Base-by-base conservation (phyloP, 73 alveolate species). In the Paramecium sonneborni region DNA sequence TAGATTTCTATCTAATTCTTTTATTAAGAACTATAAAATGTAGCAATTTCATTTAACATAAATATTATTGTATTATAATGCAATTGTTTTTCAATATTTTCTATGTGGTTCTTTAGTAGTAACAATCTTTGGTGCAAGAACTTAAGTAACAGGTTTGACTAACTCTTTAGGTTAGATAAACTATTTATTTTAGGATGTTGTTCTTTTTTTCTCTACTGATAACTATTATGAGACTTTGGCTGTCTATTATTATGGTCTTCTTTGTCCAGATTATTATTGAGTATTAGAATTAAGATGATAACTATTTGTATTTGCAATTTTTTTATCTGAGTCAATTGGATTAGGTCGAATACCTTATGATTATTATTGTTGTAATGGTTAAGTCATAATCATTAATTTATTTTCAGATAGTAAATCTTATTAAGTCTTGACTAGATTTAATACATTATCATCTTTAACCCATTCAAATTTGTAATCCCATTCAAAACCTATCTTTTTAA, bases 401-500 rank as follows among this genome's bases (percentile, higher is more conserved):
- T 74, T 32, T 18, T 28, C 57, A 32, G 62, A 28, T 74, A 14
- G 15, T 74, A 62, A 2, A 39, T 79, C 72, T 20, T 20, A 30
- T 46, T 41, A 38, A 7, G 30, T 44, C 55, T 44, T 79, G 0
- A 35, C 43, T 3, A 43, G 0, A 0, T 14, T n/a, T 24, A n/a
- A n/a, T n/a, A n/a, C n/a, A n/a, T n/a, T n/a, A n/a, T 79, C 90
- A 23, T 79, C 90, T 28, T 79, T 79, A 20, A 79, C 21, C 90
- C 90, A 79, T 79, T 79, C 90, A 79, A 43, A 79, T 18, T 79
- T 79, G 24, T 79, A 24, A 21, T 79, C 90, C 90, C 90, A 79
- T 79, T 79, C 90, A 23, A 39, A 79, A 37, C 90, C 90, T 10
- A 62, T 18, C 30, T 79, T 79, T 18, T 79, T 79, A 44, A 79